These are phyloP conservation scores for Hymenoscyphus infarciens DNA, from an alignment of 2,329 filamentous ascomycete species.

Conservation along the genomic window DNA sequence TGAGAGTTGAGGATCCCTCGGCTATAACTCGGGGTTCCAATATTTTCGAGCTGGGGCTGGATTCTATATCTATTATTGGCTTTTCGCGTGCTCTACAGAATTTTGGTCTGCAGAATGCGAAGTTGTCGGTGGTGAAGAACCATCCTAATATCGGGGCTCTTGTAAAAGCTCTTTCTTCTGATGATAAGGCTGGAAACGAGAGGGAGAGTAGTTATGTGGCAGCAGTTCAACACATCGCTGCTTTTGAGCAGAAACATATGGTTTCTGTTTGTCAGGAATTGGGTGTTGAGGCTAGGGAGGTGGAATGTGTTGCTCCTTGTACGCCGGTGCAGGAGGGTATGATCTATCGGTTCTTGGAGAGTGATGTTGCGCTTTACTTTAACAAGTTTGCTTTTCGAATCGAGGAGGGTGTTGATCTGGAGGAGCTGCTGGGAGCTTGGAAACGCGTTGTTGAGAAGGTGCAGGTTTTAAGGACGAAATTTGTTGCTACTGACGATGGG, in stretches of 20 bases:
- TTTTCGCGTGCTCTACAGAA: slow-evolving; percentile 63
- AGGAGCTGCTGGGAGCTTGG: slow-evolving; percentile 56
- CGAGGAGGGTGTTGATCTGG: slow-evolving; percentile 40
- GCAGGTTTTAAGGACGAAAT: slow-evolving; percentile 68
- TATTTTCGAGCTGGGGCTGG: slow-evolving; percentile 81
- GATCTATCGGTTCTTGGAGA: slow-evolving; percentile 65
- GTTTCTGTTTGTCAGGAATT: slow-evolving; percentile 45
- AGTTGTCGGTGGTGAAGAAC: slow-evolving; percentile 65
- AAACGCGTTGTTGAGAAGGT: slow-evolving; percentile 45
- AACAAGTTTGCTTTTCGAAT: slow-evolving; percentile 67
- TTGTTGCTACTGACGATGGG: slow-evolving; percentile 70
- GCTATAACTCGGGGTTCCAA: slow-evolving; percentile 53
- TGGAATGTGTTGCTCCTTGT: slow-evolving; percentile 77
- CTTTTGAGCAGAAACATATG: slow-evolving; percentile 37
- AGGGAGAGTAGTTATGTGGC: slow-evolving; percentile 29
- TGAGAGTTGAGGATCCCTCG: slow-evolving; percentile 37
- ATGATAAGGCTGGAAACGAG: slow-evolving; percentile 5
- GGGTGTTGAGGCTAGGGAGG: slow-evolving; percentile 44
- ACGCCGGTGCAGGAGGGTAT: slow-evolving; percentile 86
- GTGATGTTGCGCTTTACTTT: slow-evolving; percentile 63
- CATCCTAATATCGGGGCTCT: slow-evolving; percentile 51
- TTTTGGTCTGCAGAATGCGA: slow-evolving; percentile 56
- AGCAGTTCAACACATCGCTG: slow-evolving; percentile 40
- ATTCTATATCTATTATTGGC: slow-evolving; percentile 79
- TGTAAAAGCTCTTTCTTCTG: slow-evolving; percentile 30